Percentiles rank a stretch among this genome's conserved stretches.
Evolutionary conservation across 2,329 filamentous ascomycete genomes (phyloP).

Genomic region (Bipolaris gigantea): DNA sequence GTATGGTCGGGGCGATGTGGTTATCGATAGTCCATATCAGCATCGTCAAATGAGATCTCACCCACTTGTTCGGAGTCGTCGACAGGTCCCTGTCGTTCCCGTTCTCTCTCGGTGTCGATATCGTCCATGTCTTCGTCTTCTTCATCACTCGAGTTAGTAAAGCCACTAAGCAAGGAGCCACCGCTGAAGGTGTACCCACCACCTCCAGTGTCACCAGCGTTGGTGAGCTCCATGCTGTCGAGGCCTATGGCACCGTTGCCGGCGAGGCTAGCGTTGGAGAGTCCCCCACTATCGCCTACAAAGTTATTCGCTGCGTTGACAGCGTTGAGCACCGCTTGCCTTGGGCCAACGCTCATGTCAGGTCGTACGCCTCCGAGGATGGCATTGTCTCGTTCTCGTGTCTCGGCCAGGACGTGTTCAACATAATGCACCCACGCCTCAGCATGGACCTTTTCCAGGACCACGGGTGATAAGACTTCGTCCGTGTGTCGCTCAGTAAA

Average conservation of each 20-base stretch:
- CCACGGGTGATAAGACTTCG: conserved; percentile 78
- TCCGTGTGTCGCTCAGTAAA: conserved; percentile 93
- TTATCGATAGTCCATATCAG: conserved; percentile 63
- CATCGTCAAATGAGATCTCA: conserved; percentile 64
- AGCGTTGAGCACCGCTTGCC: conserved; percentile 66
- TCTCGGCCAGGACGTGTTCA: conserved; percentile 89
- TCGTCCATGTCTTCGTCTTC: conserved; percentile 94
- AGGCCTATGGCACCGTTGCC: conserved; percentile 60
- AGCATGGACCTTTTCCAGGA: conserved; percentile 86
- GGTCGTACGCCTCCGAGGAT: conserved; percentile 93
- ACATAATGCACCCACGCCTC: conserved; percentile 94
- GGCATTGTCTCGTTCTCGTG: conserved; percentile 94
- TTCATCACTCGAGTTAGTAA: conserved; percentile 92
- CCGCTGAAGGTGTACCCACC: conserved; percentile 74
- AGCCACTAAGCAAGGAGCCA: conserved; percentile 80
- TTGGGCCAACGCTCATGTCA: conserved; percentile 81
- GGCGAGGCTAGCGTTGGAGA: conserved; percentile 80
- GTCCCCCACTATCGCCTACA: conserved; percentile 48
- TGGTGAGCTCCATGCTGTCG: conserved; percentile 66
- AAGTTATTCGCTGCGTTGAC: conserved; percentile 61
- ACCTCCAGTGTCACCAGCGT: conserved; percentile 66
- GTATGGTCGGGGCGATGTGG: conserved; percentile 26
- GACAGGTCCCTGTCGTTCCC: conserved; percentile 49
- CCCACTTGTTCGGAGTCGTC: conserved; percentile 66
- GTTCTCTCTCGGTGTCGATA: conserved; percentile 69